Evolutionary conservation across 805 yeast species (phyloP).

Genomic region (Cyberlindnera amylophila): DNA sequence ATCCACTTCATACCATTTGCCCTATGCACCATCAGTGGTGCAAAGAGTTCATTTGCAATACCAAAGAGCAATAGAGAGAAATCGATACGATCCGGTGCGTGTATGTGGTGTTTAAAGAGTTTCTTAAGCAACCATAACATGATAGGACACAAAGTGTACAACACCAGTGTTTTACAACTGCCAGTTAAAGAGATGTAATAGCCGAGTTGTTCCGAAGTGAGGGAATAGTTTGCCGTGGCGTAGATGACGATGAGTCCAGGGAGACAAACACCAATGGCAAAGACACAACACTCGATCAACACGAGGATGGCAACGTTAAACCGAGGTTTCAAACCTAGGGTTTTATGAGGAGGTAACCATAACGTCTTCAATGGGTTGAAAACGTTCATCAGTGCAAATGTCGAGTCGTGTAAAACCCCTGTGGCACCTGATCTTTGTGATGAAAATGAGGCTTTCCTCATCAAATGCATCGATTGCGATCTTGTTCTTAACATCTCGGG

Average conservation of each 20-base stretch:
- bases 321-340: conserved; percentile 35
- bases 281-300: conserved; percentile 40
- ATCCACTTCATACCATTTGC: conserved; percentile 24
- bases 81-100: conserved; percentile 53
- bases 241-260: conserved; percentile 46
- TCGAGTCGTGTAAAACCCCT: background rate
- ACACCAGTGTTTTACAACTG: conserved; percentile 42
- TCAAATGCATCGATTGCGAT: conserved; percentile 40
- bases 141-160: conserved; percentile 52
- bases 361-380: conserved; percentile 48
- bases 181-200: conserved; percentile 51
- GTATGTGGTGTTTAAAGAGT: conserved; percentile 32
- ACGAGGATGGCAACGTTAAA: conserved; percentile 47
- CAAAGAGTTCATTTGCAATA: conserved; percentile 34
- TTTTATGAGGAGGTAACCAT: conserved; percentile 43
- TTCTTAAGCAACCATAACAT: conserved; percentile 35
- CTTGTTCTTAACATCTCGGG: conserved; percentile 48
- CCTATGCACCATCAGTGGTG: conserved; percentile 33
- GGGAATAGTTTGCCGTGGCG: conserved; percentile 47
- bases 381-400: background rate
- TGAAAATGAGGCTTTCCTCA: conserved; percentile 29
- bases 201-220: conserved; percentile 55
- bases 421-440: conserved; percentile 24
- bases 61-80: conserved; percentile 34
- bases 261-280: conserved; percentile 37